Percentiles rank a stretch among this genome's conserved stretches.
These are phyloP conservation scores for Leishmania lainsoni DNA, from an alignment of 208 protist genomes.

Conservation along the genomic window DNA sequence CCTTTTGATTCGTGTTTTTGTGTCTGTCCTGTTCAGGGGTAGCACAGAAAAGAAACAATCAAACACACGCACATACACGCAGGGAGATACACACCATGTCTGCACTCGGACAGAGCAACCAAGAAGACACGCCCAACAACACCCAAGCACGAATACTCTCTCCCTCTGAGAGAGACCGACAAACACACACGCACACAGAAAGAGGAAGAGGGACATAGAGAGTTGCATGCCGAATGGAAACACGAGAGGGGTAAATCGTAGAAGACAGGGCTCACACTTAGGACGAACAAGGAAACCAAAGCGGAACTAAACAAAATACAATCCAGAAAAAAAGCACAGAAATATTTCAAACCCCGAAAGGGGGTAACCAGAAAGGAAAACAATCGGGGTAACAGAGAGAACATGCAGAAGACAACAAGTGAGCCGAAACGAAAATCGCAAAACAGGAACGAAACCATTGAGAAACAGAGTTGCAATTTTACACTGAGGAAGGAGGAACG, in stretches of 20 bases:
- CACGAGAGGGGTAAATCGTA: too few species aligned
- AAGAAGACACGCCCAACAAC: neutral
- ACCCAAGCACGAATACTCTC: neutral
- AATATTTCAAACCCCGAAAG: neutral
- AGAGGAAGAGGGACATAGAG: neutral
- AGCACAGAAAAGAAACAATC: slow-evolving; percentile 12
- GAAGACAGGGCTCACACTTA: neutral
- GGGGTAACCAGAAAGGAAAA: neutral
- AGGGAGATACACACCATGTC: neutral
- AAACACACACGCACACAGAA: neutral
- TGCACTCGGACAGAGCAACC: neutral
- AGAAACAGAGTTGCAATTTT: neutral
- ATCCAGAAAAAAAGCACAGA: neutral
- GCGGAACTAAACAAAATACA: neutral
- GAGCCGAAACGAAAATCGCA: neutral
- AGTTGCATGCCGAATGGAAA: neutral
- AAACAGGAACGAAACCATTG: slow-evolving; percentile 3
- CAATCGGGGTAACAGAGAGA: neutral
- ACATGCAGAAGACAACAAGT: neutral
- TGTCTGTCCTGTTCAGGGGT: neutral
- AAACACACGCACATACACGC: neutral
- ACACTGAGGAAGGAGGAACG: neutral
- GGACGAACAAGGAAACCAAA: neutral
- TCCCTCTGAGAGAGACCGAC: neutral
- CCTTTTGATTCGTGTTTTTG: neutral